Conservation (phyloP, 371 early-diverging fungal species). For the Smittium culicis region DNA sequence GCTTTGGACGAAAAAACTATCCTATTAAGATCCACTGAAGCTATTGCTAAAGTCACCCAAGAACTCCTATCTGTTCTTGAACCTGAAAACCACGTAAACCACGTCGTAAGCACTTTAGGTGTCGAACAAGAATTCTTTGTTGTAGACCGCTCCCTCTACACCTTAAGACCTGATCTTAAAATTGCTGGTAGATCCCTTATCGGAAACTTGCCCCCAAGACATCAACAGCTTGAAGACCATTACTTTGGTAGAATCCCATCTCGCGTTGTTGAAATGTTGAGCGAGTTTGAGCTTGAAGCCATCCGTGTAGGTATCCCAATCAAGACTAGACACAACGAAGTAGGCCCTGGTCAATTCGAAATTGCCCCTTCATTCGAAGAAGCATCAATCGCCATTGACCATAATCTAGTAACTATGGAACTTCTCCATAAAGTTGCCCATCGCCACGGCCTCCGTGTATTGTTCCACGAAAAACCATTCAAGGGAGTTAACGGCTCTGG, state of each 20-base stretch:
- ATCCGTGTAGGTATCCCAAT: constrained; percentile 89
- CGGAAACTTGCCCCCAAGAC: constrained; percentile 87
- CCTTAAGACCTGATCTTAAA: constrained; percentile 90
- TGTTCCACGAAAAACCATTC: constrained; percentile 98
- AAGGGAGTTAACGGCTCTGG: constrained; percentile 96
- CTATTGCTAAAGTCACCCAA: constrained; percentile 60
- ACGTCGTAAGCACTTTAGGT: constrained; percentile 81
- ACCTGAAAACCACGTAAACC: constrained; percentile 47
- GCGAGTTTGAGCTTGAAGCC: constrained; percentile 86
- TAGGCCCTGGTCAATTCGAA: constrained; percentile 97
- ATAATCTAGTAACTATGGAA: constrained; percentile 96
- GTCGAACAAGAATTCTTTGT: constrained; percentile 98
- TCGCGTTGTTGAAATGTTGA: constrained; percentile 78
- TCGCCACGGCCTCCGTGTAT: constrained; percentile 86
- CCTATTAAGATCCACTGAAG: constrained; percentile 78
- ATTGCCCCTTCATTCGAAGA: constrained; percentile 96
- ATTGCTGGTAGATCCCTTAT: constrained; percentile 87
- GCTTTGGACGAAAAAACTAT: constrained; percentile 97
- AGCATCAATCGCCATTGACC: constrained; percentile 91
- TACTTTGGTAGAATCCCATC: constrained; percentile 96
- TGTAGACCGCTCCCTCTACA: constrained; percentile 80
- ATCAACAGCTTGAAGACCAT: constrained; percentile 97
- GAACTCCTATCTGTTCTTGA: constrained; percentile 60
- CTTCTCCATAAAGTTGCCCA: constrained; percentile 91
- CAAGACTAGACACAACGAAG: constrained; percentile 98